Evolutionary conservation across 1,284 basidiomycete species (phyloP).

Genomic region (Garcileccinum viscosum): DNA sequence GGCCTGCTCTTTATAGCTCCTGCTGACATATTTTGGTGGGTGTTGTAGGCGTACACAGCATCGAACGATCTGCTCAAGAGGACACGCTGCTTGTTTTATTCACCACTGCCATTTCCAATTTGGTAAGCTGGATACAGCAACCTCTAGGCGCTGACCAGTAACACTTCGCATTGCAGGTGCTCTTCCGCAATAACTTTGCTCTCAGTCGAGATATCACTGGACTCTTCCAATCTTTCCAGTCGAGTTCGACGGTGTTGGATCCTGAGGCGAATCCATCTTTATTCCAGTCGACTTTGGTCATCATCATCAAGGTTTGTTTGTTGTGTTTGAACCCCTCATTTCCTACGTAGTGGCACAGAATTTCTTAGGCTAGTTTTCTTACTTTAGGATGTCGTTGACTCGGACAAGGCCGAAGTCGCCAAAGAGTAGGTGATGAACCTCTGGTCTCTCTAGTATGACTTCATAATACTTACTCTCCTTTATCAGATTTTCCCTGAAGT

Average conservation of each 20-base stretch:
- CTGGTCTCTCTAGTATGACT: too few species aligned
- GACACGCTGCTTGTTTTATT: conserved; percentile 67
- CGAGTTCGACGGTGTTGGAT: conserved; percentile 62
- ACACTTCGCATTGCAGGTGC: too few species aligned
- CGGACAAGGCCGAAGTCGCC: conserved; percentile 59
- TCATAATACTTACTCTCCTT: too few species aligned
- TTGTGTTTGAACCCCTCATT: too few species aligned
- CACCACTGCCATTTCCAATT: conserved; percentile 67
- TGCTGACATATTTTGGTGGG: too few species aligned
- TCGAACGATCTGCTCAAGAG: conserved; percentile 66
- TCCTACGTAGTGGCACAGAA: too few species aligned
- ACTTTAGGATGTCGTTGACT: conserved; percentile 67
- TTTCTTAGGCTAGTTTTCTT: too few species aligned
- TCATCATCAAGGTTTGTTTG: conserved; percentile 75
- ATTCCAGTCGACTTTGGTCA: conserved; percentile 63
- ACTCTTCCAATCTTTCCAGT: conserved; percentile 69
- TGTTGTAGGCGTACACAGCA: conserved; percentile 70
- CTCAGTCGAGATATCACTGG: conserved; percentile 63
- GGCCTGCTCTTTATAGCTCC: too few species aligned
- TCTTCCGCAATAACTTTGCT: conserved; percentile 71
- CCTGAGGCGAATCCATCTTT: conserved; percentile 61
- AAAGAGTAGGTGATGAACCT: conserved; percentile 57
- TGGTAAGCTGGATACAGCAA: too few species aligned
- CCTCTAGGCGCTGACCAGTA: too few species aligned
- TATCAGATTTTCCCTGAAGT: conserved; percentile 60